Base-by-base conservation (phyloP, 176 grass and related monocot genomes). In the Lolium perenne region DNA sequence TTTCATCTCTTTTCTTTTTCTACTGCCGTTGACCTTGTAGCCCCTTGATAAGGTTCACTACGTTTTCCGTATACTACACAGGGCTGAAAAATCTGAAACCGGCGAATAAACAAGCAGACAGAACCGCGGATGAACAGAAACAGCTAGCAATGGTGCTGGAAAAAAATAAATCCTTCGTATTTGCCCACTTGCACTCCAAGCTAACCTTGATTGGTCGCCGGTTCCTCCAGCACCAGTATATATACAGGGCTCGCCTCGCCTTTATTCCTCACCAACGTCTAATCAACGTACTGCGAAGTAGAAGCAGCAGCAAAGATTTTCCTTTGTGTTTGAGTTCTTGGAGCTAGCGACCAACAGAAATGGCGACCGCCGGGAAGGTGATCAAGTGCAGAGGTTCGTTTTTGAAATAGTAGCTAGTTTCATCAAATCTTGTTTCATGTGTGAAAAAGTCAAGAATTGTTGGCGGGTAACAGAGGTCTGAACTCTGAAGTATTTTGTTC, bases 341-440 rank as follows among this genome's bases (percentile, higher is more conserved):
- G 8, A 67, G 56, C 43, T 38, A 67, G 13, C 63, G 63, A 53
- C 18, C 38, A 41, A 71, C 35, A 15, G 38, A 89, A 48, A 35
- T 35, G 32, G 32, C 32, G 32, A 35, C 32, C 32, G 32, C 32
- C 32, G 32, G 32, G 32, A 35, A 35, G 32, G 32, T 35, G 32
- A 35, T 35, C 32, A 35, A 35, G 32, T 35, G 32, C 32, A 35
- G 32, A 97, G 95, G 95, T 87, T 9, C 4, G 76, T 57, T 35
- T 10, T 41, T 53, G 48, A 76, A 65, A 14, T 57, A 16, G 5
- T 54, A 45, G 41, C 41, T 45, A 45, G 38, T 12, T 1, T 0
- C 8, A 7, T 41, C 4, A 41, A 41, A 35, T 35, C 0, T 66
- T 53, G 23, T 12, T 50, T 6, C 3, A 0, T 21, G 10, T 38